Evolutionary conservation across 2,329 filamentous ascomycete species (phyloP).

Genomic region (Aspergillus sp.): DNA sequence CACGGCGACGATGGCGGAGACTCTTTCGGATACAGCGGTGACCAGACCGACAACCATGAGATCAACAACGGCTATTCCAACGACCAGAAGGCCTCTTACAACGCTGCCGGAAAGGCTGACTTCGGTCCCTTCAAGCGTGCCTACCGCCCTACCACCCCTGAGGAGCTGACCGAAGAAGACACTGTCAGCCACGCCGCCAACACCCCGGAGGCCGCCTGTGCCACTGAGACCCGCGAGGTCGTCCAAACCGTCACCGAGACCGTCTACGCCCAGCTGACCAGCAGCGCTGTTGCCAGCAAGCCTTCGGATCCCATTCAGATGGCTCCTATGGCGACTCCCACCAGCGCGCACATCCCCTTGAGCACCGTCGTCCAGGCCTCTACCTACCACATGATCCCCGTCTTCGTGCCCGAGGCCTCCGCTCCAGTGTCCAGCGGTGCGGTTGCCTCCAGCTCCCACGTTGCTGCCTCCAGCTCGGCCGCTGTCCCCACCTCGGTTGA

Average conservation of each 20-base stretch:
- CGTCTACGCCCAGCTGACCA: slow-evolving; percentile 1
- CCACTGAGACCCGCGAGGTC: slow-evolving; percentile 19
- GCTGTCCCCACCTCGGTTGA: slow-evolving; percentile 45
- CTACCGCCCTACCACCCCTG: background rate
- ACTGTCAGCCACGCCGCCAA: slow-evolving; percentile 1
- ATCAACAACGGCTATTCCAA: background rate
- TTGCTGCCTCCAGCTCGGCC: slow-evolving; percentile 27
- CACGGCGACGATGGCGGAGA: too few relatives aligned
- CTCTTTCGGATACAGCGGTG: too few relatives aligned
- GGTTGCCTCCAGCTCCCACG: slow-evolving; percentile 14
- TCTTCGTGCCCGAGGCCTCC: slow-evolving; percentile 18
- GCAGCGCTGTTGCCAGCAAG: background rate
- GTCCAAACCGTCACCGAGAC: slow-evolving; percentile 26
- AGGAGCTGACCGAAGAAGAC: background rate
- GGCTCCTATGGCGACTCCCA: background rate
- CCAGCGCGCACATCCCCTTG: background rate
- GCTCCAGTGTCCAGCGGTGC: slow-evolving; percentile 1
- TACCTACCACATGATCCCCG: slow-evolving; percentile 25
- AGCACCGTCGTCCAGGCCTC: slow-evolving; percentile 5
- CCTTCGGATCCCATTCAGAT: background rate
- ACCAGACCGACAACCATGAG: background rate
- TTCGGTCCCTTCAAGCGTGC: background rate
- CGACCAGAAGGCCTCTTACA: background rate
- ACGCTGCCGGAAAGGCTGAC: background rate
- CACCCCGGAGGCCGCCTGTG: slow-evolving; percentile 9